Percentiles rank a stretch among this genome's conserved stretches.
phyloP scores from a whole-genome alignment of 768 basidiomycete species.

The Sporobolomyces pararoseus region DNA sequence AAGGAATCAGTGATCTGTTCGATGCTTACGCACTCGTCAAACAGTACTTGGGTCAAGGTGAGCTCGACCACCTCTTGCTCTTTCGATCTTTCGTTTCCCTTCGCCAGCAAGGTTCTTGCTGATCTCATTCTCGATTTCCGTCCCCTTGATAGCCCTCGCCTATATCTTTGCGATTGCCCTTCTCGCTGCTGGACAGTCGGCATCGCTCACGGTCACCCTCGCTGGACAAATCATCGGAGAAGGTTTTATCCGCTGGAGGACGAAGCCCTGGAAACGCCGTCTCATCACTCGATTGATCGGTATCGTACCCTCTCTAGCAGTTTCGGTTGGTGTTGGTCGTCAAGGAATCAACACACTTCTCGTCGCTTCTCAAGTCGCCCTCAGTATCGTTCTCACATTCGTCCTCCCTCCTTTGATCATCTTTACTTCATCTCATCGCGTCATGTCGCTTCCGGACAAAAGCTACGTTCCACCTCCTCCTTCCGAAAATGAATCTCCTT shows the following conservation, averaged over 20 bases:
- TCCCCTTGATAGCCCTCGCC: constrained; percentile 60
- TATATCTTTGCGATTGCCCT: constrained; percentile 84
- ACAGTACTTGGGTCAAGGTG: constrained; percentile 65
- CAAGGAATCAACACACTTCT: constrained; percentile 70
- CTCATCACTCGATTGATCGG: constrained; percentile 53
- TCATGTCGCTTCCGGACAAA: constrained; percentile 30
- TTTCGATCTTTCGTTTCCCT: no score
- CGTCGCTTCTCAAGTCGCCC: constrained; percentile 77
- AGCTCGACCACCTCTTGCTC: constrained; percentile 41
- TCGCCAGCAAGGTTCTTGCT: no score
- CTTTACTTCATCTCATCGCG: constrained; percentile 23
- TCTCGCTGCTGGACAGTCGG: constrained; percentile 80
- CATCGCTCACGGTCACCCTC: constrained; percentile 81
- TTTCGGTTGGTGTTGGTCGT: constrained; percentile 69
- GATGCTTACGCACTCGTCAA: constrained; percentile 74
- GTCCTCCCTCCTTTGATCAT: constrained; percentile 37
- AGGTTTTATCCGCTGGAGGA: constrained; percentile 80
- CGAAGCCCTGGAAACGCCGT: constrained; percentile 60
- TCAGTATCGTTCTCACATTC: constrained; percentile 63
- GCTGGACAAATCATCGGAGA: constrained; percentile 83
- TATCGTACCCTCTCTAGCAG: constrained; percentile 73
- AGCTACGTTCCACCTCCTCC: background rate
- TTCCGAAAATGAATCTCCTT: background rate
- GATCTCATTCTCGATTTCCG: no score
- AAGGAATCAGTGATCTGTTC: constrained; percentile 61